Percentiles rank a stretch among this genome's conserved stretches.
Conservation (phyloP, 768 basidiomycete genomes). For the Kwoniella sp. region DNA sequence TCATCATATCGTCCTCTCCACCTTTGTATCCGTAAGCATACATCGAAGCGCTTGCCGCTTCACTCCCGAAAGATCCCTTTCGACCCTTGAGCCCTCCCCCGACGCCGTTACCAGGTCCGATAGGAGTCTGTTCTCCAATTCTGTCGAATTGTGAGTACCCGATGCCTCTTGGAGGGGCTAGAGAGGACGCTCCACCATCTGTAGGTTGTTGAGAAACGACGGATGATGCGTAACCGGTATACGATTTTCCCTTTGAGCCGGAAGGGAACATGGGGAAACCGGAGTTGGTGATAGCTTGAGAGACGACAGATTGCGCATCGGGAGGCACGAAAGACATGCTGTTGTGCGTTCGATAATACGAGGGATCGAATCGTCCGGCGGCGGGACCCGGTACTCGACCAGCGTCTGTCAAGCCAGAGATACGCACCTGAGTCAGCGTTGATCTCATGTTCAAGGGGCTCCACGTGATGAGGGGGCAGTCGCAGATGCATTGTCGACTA, state of each 20-base stretch:
- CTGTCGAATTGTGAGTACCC: constrained; percentile 91
- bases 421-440: neutral
- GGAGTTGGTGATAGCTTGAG: constrained; percentile 79
- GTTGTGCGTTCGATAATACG: constrained; percentile 94
- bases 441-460: neutral
- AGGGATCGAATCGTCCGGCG: constrained; percentile 90
- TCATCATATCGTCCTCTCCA: constrained; percentile 51
- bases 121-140: constrained; percentile 58
- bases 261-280: constrained; percentile 63
- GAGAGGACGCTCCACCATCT: constrained; percentile 21
- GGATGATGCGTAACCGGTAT: constrained; percentile 82
- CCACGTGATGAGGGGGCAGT: too few species aligned
- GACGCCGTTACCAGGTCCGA: constrained; percentile 50
- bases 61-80: constrained; percentile 31
- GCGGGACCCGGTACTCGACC: constrained; percentile 68
- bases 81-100: constrained; percentile 1
- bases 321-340: constrained; percentile 76
- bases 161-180: constrained; percentile 64
- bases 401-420: neutral
- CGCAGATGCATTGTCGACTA: too few species aligned
- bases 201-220: constrained; percentile 87
- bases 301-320: constrained; percentile 91
- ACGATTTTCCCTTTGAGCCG: constrained; percentile 71
- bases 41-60: constrained; percentile 49
- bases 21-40: constrained; percentile 54